These are phyloP conservation scores for Ananas comosus DNA, from an alignment of 176 grass and related monocot species.

Conservation along the genomic window DNA sequence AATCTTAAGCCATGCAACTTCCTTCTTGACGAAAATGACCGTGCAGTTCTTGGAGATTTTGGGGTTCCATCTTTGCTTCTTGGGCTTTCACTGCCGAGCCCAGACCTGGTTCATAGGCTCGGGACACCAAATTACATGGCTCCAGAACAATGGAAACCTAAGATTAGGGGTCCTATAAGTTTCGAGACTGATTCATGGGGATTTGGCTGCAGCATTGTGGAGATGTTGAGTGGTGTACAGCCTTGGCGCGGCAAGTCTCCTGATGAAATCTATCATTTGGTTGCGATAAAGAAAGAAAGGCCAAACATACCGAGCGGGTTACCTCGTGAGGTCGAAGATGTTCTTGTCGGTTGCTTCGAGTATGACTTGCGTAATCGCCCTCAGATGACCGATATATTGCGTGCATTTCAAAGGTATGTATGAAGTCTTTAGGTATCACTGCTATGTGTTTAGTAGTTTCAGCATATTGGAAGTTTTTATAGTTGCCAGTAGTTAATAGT, in stretches of 20 bases:
- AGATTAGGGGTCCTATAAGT: constrained; percentile 69
- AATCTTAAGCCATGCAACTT: constrained; percentile 94
- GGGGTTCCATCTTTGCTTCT: constrained; percentile 69
- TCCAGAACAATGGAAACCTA: constrained; percentile 91
- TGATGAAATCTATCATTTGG: constrained; percentile 86
- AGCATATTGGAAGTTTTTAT: constrained; percentile 13
- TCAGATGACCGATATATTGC: constrained; percentile 64
- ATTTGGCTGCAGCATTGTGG: constrained; percentile 90
- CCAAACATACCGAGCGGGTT: constrained; percentile 58
- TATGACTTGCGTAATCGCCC: constrained; percentile 75
- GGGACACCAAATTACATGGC: constrained; percentile 97
- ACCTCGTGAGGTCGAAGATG: constrained; percentile 50
- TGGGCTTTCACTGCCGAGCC: constrained; percentile 59
- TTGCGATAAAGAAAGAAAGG: constrained; percentile 78
- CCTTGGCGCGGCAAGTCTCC: constrained; percentile 66
- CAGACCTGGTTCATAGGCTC: constrained; percentile 64
- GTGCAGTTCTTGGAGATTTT: constrained; percentile 71
- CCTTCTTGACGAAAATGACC: constrained; percentile 56
- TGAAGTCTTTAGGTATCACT: neutral
- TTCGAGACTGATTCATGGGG: constrained; percentile 85
- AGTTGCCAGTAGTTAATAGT: neutral
- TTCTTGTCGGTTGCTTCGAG: constrained; percentile 75
- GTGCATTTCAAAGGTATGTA: constrained; percentile 65
- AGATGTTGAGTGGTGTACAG: constrained; percentile 85
- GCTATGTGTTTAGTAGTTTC: neutral